Conservation (phyloP, 352 stramenopile genomes). For the Globisporangium polare region DNA sequence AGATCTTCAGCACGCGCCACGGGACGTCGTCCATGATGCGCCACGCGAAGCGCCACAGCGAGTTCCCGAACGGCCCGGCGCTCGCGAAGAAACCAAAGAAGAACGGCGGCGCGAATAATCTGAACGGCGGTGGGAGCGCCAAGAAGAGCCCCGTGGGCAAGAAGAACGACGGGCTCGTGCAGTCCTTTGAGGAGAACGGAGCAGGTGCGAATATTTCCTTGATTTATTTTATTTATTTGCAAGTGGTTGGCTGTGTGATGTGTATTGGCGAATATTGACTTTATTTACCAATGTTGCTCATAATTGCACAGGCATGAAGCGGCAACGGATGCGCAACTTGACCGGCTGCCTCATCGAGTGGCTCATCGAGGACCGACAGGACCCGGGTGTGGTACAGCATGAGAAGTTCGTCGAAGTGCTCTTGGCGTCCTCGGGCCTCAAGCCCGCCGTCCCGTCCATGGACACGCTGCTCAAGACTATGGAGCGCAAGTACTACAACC, state of each 20-base stretch:
- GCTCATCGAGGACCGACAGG: conserved; percentile 71
- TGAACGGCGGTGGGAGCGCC: conserved; percentile 6
- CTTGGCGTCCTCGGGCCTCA: conserved; percentile 34
- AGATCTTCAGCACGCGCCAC: conserved; percentile 77
- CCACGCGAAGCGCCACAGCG: conserved; percentile 71
- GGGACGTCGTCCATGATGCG: conserved; percentile 84
- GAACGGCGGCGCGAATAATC: conserved; percentile 19
- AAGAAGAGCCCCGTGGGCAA: conserved; percentile 38
- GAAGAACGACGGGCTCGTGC: conserved; percentile 43
- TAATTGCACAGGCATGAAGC: conserved; percentile 43
- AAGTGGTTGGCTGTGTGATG: neutral
- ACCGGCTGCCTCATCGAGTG: conserved; percentile 63
- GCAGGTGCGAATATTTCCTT: conserved; percentile 35
- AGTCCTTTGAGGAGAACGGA: conserved; percentile 55
- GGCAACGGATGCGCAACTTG: conserved; percentile 61
- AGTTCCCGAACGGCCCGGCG: conserved; percentile 52
- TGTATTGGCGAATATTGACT: neutral
- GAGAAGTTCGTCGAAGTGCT: conserved; percentile 75
- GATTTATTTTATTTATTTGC: neutral
- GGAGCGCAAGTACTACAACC: conserved; percentile 67
- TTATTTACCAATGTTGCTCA: neutral
- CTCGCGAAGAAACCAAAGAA: conserved; percentile 56
- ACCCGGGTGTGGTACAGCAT: conserved; percentile 54
- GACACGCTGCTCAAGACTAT: conserved; percentile 61
- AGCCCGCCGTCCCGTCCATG: conserved; percentile 45